These are phyloP conservation scores for Trichomonas tenax DNA, from an alignment of 208 protist species.

Conservation along the genomic window DNA sequence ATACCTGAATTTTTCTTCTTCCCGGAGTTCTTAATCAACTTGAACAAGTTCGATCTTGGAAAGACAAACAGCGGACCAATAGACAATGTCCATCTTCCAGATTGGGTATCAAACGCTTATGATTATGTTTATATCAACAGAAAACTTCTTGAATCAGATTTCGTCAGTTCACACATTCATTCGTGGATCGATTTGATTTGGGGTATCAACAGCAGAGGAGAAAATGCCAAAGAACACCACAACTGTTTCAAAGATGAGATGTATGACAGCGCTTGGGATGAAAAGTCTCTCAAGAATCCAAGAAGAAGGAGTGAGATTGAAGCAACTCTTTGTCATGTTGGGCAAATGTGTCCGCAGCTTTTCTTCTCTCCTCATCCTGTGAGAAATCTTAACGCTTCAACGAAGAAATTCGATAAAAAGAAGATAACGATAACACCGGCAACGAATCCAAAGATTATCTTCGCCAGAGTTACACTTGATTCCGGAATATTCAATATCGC, in stretches of 20 bases:
- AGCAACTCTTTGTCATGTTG: background rate
- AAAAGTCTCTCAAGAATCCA: background rate
- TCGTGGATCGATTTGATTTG: constrained; percentile 5
- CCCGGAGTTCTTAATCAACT: constrained; percentile 45
- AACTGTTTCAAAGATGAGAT: background rate
- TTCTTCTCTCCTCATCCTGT: background rate
- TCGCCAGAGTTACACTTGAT: too few relatives aligned
- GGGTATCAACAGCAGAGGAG: background rate
- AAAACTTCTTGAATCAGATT: background rate
- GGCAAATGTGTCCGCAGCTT: background rate
- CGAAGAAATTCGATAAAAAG: too few relatives aligned
- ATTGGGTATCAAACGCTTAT: background rate
- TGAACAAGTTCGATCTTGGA: constrained; percentile 41
- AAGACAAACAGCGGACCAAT: constrained; percentile 23
- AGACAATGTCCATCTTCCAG: constrained; percentile 24
- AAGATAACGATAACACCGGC: too few relatives aligned
- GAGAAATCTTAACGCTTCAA: background rate
- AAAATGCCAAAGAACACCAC: background rate
- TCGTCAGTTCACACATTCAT: background rate
- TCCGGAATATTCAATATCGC: too few relatives aligned
- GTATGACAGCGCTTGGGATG: background rate
- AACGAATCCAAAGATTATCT: too few relatives aligned
- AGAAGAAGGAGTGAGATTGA: background rate
- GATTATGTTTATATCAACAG: background rate
- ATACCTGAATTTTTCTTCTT: constrained; percentile 53